Conservation (phyloP, 148 eudicot genomes). For the Rheum nobile region DNA sequence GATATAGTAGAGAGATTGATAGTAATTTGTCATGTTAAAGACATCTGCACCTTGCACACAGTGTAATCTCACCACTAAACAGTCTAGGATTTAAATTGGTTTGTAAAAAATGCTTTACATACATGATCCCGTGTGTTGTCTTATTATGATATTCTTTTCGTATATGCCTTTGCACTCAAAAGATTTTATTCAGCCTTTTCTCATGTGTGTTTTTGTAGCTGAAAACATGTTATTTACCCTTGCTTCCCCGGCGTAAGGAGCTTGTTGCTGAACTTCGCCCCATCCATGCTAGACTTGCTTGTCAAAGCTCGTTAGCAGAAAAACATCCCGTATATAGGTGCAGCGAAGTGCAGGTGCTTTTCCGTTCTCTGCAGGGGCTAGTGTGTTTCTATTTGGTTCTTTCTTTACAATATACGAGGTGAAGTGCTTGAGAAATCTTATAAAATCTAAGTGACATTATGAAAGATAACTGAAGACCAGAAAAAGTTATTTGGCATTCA, state of each 20-base stretch:
- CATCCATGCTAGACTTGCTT: slow-evolving; percentile 45
- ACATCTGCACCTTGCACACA: not conserved
- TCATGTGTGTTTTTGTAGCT: slow-evolving; percentile 33
- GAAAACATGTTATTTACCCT: slow-evolving; percentile 50
- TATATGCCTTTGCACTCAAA: not conserved
- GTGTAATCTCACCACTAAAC: not conserved
- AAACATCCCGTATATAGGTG: slow-evolving; percentile 70
- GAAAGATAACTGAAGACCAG: not conserved
- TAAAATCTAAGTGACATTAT: not conserved
- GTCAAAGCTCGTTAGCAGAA: slow-evolving; percentile 37
- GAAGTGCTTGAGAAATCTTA: not conserved
- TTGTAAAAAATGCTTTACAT: not conserved
- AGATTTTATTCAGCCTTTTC: not conserved
- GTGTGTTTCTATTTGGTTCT: not conserved
- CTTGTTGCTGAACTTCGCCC: slow-evolving; percentile 70
- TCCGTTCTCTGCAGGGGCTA: not conserved
- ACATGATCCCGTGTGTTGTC: not conserved
- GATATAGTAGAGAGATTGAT: too few species aligned
- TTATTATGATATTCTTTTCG: not conserved
- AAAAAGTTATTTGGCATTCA: not conserved
- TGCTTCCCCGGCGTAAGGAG: slow-evolving; percentile 70
- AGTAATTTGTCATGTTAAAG: not conserved
- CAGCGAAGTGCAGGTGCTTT: slow-evolving; percentile 67
- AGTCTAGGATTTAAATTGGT: not conserved
- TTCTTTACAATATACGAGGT: not conserved